Percentiles rank a stretch among this genome's conserved stretches.
Evolutionary conservation across 1,139 yeast species (phyloP).

Genomic region (Lizanozyma gosingica): DNA sequence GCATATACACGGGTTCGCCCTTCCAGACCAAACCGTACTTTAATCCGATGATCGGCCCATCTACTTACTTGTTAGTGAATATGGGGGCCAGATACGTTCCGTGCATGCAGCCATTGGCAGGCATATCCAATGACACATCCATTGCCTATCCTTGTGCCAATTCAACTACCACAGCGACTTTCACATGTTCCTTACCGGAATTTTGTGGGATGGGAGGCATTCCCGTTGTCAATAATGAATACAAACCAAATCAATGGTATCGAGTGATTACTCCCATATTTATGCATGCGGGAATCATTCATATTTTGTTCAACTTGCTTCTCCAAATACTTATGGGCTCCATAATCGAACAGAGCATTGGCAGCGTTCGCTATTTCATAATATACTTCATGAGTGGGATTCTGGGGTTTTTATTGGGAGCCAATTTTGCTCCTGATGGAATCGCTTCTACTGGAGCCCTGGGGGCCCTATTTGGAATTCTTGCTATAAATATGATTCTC

Average conservation of each 20-base stretch:
- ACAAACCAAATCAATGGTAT: conserved; percentile 60
- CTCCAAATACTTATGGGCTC: conserved; percentile 57
- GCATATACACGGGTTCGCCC: conserved; percentile 54
- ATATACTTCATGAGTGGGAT: conserved; percentile 59
- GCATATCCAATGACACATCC: conserved; percentile 40
- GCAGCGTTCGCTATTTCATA: conserved; percentile 44
- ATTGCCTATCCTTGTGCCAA: conserved; percentile 62
- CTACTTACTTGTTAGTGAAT: conserved; percentile 54
- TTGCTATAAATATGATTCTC: conserved; percentile 53
- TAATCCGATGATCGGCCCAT: conserved; percentile 81
- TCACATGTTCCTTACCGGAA: conserved; percentile 49
- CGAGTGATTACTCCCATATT: conserved; percentile 64
- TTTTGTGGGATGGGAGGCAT: conserved; percentile 57
- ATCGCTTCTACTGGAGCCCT: conserved; percentile 67
- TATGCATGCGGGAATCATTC: conserved; percentile 67
- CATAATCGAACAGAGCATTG: conserved; percentile 53
- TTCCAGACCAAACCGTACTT: conserved; percentile 65
- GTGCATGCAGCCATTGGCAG: conserved; percentile 52
- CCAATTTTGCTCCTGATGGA: conserved; percentile 65
- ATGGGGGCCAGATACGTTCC: conserved; percentile 71
- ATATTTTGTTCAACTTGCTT: conserved; percentile 55
- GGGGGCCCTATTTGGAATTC: conserved; percentile 67
- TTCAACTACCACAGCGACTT: conserved; percentile 45
- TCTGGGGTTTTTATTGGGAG: conserved; percentile 61
- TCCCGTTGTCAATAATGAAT: conserved; percentile 13